Percentiles rank a stretch among this genome's conserved stretches.
Evolutionary conservation across 768 basidiomycete genomes (phyloP).

Genomic region (Auriculariales sp.): DNA sequence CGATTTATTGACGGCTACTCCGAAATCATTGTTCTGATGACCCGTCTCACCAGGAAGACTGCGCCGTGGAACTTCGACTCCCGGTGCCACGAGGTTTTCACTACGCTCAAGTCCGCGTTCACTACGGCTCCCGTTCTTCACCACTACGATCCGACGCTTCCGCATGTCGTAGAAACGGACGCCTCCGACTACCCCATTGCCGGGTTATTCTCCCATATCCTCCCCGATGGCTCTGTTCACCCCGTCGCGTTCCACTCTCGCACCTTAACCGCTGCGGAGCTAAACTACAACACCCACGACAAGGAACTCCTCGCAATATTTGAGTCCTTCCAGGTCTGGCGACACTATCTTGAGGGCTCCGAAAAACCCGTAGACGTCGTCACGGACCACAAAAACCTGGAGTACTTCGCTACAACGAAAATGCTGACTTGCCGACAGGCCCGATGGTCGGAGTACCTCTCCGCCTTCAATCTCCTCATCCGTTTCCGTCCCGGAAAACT

Average conservation of each 20-base stretch:
- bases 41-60: conserved; percentile 15
- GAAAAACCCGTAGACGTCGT: conserved; percentile 8
- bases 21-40: conserved; percentile 18
- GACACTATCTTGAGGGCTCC: conserved; percentile 11
- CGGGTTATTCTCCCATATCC: conserved; percentile 9
- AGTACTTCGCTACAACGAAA: conserved; percentile 13
- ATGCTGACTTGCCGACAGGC: conserved; percentile 16
- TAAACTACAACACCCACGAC: conserved; percentile 36
- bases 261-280: conserved; percentile 18
- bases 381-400: conserved; percentile 14
- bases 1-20: conserved; percentile 21
- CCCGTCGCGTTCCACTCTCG: conserved; percentile 26
- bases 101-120: conserved; percentile 15
- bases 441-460: conserved; percentile 22
- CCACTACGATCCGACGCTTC: conserved; percentile 17
- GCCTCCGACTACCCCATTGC: conserved; percentile 18
- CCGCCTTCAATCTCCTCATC: conserved; percentile 22
- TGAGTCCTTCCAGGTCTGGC: conserved; percentile 12
- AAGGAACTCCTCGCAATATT: conserved; percentile 36
- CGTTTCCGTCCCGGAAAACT: conserved; percentile 14
- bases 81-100: conserved; percentile 13
- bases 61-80: conserved; percentile 11
- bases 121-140: conserved; percentile 18
- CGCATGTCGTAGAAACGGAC: conserved; percentile 12
- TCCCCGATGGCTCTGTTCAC: conserved; percentile 12